phyloP scores from a whole-genome alignment of 2,329 filamentous ascomycete genomes.

The Aspergillus sojae region DNA sequence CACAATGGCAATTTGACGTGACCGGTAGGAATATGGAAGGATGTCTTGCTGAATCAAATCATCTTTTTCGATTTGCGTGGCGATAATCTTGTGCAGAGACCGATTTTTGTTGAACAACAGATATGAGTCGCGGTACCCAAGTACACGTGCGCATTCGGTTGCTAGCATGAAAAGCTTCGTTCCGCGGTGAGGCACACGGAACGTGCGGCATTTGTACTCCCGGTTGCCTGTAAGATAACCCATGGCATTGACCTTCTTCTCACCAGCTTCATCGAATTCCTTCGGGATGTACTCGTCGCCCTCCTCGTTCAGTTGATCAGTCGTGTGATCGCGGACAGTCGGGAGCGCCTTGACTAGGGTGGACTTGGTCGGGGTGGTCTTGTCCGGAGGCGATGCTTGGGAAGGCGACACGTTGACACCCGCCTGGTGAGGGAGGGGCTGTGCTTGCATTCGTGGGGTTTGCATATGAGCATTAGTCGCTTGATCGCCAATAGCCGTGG shows the following conservation, averaged over 20 bases:
- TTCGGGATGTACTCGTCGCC: constrained; percentile 94
- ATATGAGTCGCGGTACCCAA: constrained; percentile 97
- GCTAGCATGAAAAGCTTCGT: constrained; percentile 98
- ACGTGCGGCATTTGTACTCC: constrained; percentile 90
- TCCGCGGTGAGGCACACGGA: constrained; percentile 85
- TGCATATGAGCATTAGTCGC: constrained; percentile 36
- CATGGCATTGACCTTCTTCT: constrained; percentile 86
- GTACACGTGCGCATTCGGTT: constrained; percentile 90
- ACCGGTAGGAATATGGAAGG: constrained; percentile 93
- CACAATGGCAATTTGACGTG: constrained; percentile 97
- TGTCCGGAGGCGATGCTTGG: constrained; percentile 66
- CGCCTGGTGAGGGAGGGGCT: constrained; percentile 34
- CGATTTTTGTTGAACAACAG: constrained; percentile 98
- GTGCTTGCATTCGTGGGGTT: constrained; percentile 45
- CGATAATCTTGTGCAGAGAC: constrained; percentile 96
- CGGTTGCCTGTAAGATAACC: constrained; percentile 80
- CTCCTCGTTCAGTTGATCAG: constrained; percentile 85
- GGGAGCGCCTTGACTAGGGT: constrained; percentile 92
- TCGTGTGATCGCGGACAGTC: constrained; percentile 95
- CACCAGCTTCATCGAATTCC: constrained; percentile 88
- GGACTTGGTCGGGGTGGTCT: constrained; percentile 73
- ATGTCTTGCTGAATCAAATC: constrained; percentile 94
- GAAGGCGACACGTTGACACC: constrained; percentile 52
- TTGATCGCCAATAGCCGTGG: constrained; percentile 36
- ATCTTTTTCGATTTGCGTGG: constrained; percentile 93